Base-by-base conservation (phyloP, 257 asterid genomes). In the Verbena officinalis region DNA sequence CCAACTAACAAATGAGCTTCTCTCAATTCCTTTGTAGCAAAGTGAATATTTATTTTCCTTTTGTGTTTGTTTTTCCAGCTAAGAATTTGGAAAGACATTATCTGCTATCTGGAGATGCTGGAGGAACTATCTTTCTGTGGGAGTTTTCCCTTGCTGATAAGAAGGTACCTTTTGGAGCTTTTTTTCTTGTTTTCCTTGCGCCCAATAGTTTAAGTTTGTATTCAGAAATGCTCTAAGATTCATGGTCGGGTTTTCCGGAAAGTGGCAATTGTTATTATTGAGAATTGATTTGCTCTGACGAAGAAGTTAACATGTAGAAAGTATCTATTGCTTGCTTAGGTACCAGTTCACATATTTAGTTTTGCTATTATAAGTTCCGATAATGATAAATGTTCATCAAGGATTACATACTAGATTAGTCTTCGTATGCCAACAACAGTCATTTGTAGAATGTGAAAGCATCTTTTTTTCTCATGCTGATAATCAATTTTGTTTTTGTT, bases 91-190 rank as follows among this genome's bases (percentile, higher is more conserved):
- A 68, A 57, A 65, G 70, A 33, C 90, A 94, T 71, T 81, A 75
- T 75, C 71, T 94, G 72, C 82, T 90, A 19, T 90, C 99, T 36
- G 99, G 99, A 74, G 99, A 90, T 83, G 95, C 92, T 42, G 96
- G 83, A 51, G 99, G 97, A 16, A 69, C 77, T 59, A 88, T 88
- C 68, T 68, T 84, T 64, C 66, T 94, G 86, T 94, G 97, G 97
- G 97, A 84, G 71, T 78, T 69, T 64, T 75, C 81, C 40, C 82
- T 83, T 73, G 71, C 75, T 19, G 83, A 86, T 64, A 86, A 68
- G n/a, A 80, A 86, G 95, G 99, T 94, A 76, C 48, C 55, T 48
- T 46, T 49, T 75, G 38, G 31, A 61, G 34, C 5, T 9, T 46
- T 9, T 46, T 0, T 62, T 62, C 21, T 65, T 22, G 4, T 2